Base-by-base conservation (phyloP, 1,284 basidiomycete genomes). In the Pseudozyma hubeiensis region DNA sequence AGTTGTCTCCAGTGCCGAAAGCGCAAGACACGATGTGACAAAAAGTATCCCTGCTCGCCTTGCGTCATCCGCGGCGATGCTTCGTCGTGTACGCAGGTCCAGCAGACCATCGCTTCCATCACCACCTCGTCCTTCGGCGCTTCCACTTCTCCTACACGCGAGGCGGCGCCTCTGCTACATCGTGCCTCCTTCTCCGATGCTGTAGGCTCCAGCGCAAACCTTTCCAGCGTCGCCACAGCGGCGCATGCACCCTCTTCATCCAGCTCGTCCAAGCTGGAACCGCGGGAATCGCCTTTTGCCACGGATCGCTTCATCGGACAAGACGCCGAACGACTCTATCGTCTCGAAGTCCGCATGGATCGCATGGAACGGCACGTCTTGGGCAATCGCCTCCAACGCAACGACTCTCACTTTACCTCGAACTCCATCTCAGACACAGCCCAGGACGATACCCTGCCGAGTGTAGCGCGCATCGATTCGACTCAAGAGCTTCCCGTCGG, bases 1-100 rank as follows among this genome's bases (percentile, higher is more conserved):
- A 72, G 69, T 53, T 72, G 69, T 43, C 53, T 72, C 16, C 64
- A 72, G 50, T 72, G 69, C 53, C 69, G 69, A 49, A 72, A 64
- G 33, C 69, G 69, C 64, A 72, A 72, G 50, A 72, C 69, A 10
- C 53, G 69, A 60, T 72, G 69, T 29, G 69, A 72, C 35, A 66
- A 66, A 43, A 72, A 72, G 48, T 72, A 72, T 24, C 69, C 69
- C 14, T 72, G 69, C 43, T 72, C 69, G 16, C 69, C 69, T 6
- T 72, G 69, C 50, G 60, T 66, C 53, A 72, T 72, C 54, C 64
- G 69, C 24, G 64, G 69, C 19, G 69, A 72, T 24, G 54, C 60
- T 8, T 37, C 64, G 11, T 66, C 55, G 4, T 72, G 69, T 35
- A 72, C 69, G 2, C 69, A 67, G 44, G 69, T 72, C 10, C 69